Evolutionary conservation across 176 grass and related monocot genomes (phyloP).

Genomic region (Phoenix dactylifera): DNA sequence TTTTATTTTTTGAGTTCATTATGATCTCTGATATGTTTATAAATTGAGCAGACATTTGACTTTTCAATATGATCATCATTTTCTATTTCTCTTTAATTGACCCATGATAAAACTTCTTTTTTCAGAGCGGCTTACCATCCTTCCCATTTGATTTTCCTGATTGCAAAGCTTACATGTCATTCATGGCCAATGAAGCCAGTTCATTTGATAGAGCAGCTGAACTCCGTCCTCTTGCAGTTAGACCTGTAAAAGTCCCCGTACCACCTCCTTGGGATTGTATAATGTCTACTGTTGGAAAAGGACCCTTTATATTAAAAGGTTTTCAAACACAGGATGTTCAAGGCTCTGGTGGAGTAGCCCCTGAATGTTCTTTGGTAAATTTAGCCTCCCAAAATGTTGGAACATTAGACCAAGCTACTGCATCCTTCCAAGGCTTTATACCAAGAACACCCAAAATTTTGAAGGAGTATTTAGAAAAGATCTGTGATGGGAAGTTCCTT

Average conservation of each 20-base stretch:
- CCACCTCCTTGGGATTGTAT: conserved; percentile 62
- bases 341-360: conserved; percentile 7
- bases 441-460: conserved; percentile 44
- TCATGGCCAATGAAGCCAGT: conserved; percentile 42
- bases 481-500: conserved; percentile 26
- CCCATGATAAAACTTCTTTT: background rate
- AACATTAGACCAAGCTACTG: conserved; percentile 4
- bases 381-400: conserved; percentile 16
- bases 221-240: conserved; percentile 41
- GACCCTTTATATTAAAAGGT: conserved; percentile 17
- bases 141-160: conserved; percentile 98
- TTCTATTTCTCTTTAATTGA: too few relatives aligned
- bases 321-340: conserved; percentile 13
- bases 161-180: conserved; percentile 44
- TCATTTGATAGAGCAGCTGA: conserved; percentile 33
- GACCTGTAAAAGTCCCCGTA: conserved; percentile 41
- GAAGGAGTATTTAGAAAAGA: conserved; percentile 36
- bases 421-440: conserved; percentile 31
- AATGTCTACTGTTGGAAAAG: conserved; percentile 22
- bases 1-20: too few relatives aligned
- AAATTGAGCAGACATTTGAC: too few relatives aligned
- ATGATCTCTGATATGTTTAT: too few relatives aligned
- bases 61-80: too few relatives aligned
- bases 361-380: conserved; percentile 8
- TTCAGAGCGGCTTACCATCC: conserved; percentile 54